Evolutionary conservation across 2,329 filamentous ascomycete genomes (phyloP).

Genomic region (Capronia epimyces): DNA sequence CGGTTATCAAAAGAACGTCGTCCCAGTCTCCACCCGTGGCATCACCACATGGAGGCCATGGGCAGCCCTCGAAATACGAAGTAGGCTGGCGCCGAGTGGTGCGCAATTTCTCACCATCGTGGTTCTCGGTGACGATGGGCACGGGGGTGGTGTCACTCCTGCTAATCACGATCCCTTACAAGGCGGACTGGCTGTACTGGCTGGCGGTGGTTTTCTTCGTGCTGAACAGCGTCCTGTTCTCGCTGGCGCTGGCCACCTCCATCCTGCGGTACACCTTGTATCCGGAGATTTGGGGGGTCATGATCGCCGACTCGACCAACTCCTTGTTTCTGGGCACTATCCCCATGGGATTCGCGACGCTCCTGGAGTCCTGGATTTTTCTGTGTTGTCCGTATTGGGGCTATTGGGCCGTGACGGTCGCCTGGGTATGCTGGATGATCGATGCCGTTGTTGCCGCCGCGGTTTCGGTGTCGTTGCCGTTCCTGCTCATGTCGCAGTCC

Average conservation of each 20-base stretch:
- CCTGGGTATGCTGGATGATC: slow-evolving; percentile 56
- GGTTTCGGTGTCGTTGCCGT: slow-evolving; percentile 53
- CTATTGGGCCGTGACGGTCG: slow-evolving; percentile 49
- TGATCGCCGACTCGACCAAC: slow-evolving; percentile 63
- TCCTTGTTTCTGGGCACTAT: slow-evolving; percentile 64
- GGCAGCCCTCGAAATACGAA: slow-evolving; percentile 33
- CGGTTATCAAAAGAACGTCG: not conserved
- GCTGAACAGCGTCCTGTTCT: slow-evolving; percentile 56
- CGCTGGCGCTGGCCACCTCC: slow-evolving; percentile 43
- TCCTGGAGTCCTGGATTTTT: slow-evolving; percentile 60
- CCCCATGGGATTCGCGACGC: slow-evolving; percentile 64
- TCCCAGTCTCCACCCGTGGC: not conserved
- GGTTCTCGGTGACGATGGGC: slow-evolving; percentile 61
- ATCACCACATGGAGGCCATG: not conserved
- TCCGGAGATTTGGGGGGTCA: slow-evolving; percentile 59
- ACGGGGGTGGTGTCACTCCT: slow-evolving; percentile 63
- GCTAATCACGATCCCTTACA: slow-evolving; percentile 58
- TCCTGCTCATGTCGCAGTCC: slow-evolving; percentile 33
- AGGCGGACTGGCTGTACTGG: slow-evolving; percentile 53
- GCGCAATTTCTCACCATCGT: slow-evolving; percentile 44
- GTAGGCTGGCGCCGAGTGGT: slow-evolving; percentile 36
- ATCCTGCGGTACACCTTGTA: slow-evolving; percentile 59
- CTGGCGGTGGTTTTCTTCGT: slow-evolving; percentile 57
- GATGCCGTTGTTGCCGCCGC: slow-evolving; percentile 51
- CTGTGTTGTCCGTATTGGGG: slow-evolving; percentile 59